Evolutionary conservation across 108 stramenopile genomes (phyloP), one percentile per base, ranked within the genome.

Genomic region (Nitzschia palea): DNA sequence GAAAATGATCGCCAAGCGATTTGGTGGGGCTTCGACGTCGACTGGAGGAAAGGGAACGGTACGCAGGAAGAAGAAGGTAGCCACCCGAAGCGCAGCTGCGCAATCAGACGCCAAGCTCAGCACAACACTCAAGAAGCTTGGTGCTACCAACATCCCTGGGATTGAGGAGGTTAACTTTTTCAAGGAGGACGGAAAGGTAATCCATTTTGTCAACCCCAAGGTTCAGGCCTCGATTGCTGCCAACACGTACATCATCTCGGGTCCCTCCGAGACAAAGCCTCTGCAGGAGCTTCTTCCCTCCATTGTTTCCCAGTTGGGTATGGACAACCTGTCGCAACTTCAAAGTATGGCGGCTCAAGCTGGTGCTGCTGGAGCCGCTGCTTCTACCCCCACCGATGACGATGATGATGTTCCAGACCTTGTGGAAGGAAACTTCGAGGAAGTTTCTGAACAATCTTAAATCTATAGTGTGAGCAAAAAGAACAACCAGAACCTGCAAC

Each of bases 141-240:
- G 94, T 12, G 94, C 97, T 18, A 99, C 95, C 68, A 94, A 90
- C 91, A 97, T 99, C 62, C 95, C 95, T 14, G 97, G 95, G 65
- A 97, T 99, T 65, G 96, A 97, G 70, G 98, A 99, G 73, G 97
- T 98, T 54, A 98, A 99, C 73, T 87, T 99, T 71, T 99, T 99
- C 88, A 96, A 95, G 86, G 91, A 96, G 33, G 96, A 98, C 67
- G 95, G 96, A 56, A 94, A 95, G 68, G 97, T 99, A 22, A 95
- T 97, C 76, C 96, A 97, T 74, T 98, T 99, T 63, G 76, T 82
- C 43, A 94, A 94, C 70, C 97, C 97, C 55, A 92, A 93, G 83
- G 96, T 99, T 52, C 97, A 99, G 65, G 97, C 97, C 35, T 87
- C 95, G 37, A 96, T 99, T 59, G 85, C 76, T 34, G 95, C 97